These are phyloP conservation scores for Escovopsis sp. DNA, from an alignment of 2,329 filamentous ascomycete species.

Conservation along the genomic window DNA sequence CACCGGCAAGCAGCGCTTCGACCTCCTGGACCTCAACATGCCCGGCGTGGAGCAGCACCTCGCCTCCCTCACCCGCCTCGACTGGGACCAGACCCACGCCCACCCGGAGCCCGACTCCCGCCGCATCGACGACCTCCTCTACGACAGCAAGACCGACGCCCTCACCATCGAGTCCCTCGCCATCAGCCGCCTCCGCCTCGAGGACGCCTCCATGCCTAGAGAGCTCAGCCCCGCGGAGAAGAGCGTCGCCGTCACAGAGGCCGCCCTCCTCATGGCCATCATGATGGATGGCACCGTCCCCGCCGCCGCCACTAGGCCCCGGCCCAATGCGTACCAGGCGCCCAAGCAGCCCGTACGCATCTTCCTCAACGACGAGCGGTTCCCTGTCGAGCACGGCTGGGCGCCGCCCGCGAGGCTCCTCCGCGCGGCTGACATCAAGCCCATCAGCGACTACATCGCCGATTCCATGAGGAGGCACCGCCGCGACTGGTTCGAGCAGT, in stretches of 20 bases:
- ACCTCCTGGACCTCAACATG: constrained; percentile 6
- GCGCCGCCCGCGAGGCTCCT: constrained; percentile 1
- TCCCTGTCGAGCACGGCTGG: constrained; percentile 5
- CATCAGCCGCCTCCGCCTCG: constrained; percentile 1
- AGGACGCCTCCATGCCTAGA: not conserved
- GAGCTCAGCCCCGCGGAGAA: not conserved
- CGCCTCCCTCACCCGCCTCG: constrained; percentile 4
- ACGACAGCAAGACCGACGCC: constrained; percentile 3
- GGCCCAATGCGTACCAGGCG: not conserved
- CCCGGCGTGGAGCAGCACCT: constrained; percentile 5
- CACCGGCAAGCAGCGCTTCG: constrained; percentile 2
- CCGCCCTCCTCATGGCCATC: constrained; percentile 4
- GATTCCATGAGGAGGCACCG: not conserved
- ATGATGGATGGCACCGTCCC: constrained; percentile 4
- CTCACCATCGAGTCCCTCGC: constrained; percentile 3
- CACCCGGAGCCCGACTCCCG: not conserved
- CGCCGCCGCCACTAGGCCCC: not conserved
- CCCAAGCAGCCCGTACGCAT: constrained; percentile 4
- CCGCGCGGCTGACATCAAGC: not conserved
- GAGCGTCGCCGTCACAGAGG: constrained; percentile 2
- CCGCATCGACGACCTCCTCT: constrained; percentile 4
- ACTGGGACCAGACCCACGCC: not conserved
- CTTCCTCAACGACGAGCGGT: constrained; percentile 4
- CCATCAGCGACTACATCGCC: not conserved
- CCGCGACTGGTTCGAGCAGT: not conserved